Evolutionary conservation across 169 alveolate genomes (phyloP), one percentile per base, ranked within the genome.

Genomic region (Plasmodium yoelii): DNA sequence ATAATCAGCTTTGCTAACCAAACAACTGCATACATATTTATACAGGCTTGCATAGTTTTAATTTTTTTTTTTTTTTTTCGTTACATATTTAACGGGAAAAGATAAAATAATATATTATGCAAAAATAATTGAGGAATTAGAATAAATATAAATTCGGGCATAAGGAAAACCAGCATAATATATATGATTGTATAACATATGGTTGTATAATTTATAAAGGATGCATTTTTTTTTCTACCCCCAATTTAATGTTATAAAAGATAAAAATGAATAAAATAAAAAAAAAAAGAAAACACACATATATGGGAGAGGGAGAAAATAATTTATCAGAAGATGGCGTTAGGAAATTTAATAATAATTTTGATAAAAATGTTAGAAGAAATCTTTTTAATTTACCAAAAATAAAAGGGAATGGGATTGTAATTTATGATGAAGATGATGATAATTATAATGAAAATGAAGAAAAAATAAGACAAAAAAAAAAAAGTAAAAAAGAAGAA

Each of bases 371-470:
- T 8, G 42, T 57, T 28, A 70, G 56, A 15, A 55, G 87, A 46
- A 49, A 84, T 68, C 44, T 51, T 84, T 69, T 84, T 46, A 68
- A 24, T 19, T 51, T 84, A 12, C 91, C 91, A 69, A 61, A 73
- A 28, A 73, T 84, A 57, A 69, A 15, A 2, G 56, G 59, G 57
- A 70, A 70, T 60, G 91, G 91, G 12, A 22, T 59, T 8, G 18
- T 84, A n/a, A 55, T 47, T 0, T 84, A 84, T 44, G 91, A 70
- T 7, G 75, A 84, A 19, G 73, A 55, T 7, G 26, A 53, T 42
- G 89, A 77, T 1, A 42, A 10, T 2, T 22, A 15, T 19, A 42
- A 67, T 3, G 4, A n/a, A 0, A 56, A 4, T 6, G 77, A 15
- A 6, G 75, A 24, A 24, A 8, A 53, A n/a, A 67, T 15, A 6